A percentile compares a stretch with the other conserved stretches of the same genome.
phyloP scores from a whole-genome alignment of 2,329 filamentous ascomycete species.

The Coccinonectria pachysandricola region DNA sequence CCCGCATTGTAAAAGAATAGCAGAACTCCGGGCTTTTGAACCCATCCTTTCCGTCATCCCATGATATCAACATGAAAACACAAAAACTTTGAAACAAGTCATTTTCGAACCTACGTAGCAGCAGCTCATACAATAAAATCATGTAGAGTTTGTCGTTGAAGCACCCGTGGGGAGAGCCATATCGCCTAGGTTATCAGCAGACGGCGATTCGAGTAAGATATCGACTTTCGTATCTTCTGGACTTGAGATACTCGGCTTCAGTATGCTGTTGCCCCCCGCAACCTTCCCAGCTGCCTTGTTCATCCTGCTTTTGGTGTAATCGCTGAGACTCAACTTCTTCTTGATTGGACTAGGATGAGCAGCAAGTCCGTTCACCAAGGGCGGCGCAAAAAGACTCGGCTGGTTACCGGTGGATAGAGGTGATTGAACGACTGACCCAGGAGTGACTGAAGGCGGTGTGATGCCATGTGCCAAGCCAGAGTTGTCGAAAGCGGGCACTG shows the following conservation, averaged over 20 bases:
- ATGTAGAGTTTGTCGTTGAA: too few relatives aligned
- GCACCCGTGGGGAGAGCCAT: too few relatives aligned
- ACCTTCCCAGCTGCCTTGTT: constrained; percentile 40
- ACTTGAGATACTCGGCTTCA: constrained; percentile 26
- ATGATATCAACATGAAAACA: constrained; percentile 11
- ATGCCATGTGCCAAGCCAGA: constrained; percentile 24
- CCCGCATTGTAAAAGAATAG: constrained; percentile 18
- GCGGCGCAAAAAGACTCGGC: constrained; percentile 32
- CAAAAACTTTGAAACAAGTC: constrained; percentile 9
- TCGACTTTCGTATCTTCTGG: constrained; percentile 28
- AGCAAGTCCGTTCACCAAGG: constrained; percentile 31
- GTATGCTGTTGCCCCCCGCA: constrained; percentile 15
- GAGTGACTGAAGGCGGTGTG: constrained; percentile 38
- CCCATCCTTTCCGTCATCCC: constrained; percentile 12
- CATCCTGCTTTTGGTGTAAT: constrained; percentile 51
- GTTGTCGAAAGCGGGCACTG: constrained; percentile 40
- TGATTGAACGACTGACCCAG: constrained; percentile 35
- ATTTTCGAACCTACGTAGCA: constrained; percentile 17
- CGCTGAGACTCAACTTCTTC: constrained; percentile 57
- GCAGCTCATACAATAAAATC: constrained; percentile 15
- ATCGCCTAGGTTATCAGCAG: constrained; percentile 20
- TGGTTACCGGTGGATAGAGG: constrained; percentile 34
- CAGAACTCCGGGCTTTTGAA: constrained; percentile 23
- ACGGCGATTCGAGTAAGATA: constrained; percentile 21
- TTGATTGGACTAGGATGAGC: constrained; percentile 50